These are phyloP conservation scores for Aspergillus glaucus DNA, from an alignment of 2,329 filamentous ascomycete genomes.

Conservation along the genomic window DNA sequence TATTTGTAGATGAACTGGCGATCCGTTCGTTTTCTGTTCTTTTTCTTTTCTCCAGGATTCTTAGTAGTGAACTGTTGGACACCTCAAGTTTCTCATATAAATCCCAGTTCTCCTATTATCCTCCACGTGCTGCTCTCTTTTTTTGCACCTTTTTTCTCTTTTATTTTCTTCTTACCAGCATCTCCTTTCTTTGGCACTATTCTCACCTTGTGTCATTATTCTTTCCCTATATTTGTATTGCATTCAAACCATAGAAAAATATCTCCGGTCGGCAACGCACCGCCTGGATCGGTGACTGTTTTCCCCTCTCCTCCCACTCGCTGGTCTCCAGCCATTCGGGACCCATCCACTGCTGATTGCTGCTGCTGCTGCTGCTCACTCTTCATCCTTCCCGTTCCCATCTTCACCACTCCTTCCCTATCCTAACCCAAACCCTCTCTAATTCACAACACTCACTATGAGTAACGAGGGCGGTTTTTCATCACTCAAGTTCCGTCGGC, in stretches of 20 bases:
- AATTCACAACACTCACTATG: constrained; percentile 27
- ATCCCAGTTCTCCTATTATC: not conserved
- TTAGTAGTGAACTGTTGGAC: too few species aligned
- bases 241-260: too few species aligned
- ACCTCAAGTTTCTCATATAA: not conserved
- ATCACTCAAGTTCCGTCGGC: constrained; percentile 33
- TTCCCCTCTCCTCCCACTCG: too few species aligned
- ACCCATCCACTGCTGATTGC: too few species aligned
- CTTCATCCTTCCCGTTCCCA: constrained; percentile 1
- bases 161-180: not conserved
- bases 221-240: not conserved
- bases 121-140: not conserved
- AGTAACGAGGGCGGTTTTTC: constrained; percentile 29
- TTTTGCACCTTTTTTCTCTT: not conserved
- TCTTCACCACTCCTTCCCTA: constrained; percentile 4
- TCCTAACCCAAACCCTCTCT: constrained; percentile 22
- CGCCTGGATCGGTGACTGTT: not conserved
- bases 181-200: not conserved
- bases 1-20: not conserved
- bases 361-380: not conserved
- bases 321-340: not conserved
- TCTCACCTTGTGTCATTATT: not conserved
- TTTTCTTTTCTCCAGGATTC: too few species aligned
- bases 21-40: too few species aligned
- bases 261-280: not conserved